A percentile compares a stretch with the other conserved stretches of the same genome.
These are phyloP conservation scores for Syzygium grande DNA, from an alignment of 345 rosid genomes.

Conservation along the genomic window DNA sequence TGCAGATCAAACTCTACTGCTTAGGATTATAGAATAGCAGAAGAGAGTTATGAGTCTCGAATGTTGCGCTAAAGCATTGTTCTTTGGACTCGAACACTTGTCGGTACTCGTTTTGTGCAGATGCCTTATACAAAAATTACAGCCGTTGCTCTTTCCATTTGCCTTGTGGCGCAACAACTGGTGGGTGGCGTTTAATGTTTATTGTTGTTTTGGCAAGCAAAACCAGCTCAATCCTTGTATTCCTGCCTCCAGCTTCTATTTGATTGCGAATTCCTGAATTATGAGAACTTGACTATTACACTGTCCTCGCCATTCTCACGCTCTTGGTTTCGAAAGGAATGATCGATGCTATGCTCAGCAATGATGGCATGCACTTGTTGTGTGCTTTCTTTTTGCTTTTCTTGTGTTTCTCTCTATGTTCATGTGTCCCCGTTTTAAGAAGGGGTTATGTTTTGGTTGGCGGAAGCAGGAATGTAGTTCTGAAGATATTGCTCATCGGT, in stretches of 20 bases:
- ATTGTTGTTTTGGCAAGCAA: not conserved
- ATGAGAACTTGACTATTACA: not conserved
- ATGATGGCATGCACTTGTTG: not conserved
- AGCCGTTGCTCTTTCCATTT: not conserved
- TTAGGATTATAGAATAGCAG: not conserved
- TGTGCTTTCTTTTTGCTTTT: not conserved
- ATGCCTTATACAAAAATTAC: not conserved
- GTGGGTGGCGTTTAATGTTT: not conserved
- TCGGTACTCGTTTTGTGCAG: not conserved
- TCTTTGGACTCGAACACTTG: not conserved
- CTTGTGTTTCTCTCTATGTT: not conserved
- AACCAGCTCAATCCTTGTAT: not conserved
- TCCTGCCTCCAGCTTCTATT: not conserved
- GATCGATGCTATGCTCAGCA: not conserved
- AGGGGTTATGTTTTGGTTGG: not conserved
- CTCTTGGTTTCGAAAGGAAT: not conserved
- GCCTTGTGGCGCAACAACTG: not conserved
- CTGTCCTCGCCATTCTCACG: not conserved
- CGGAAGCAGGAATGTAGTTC: not conserved
- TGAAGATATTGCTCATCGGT: not conserved
- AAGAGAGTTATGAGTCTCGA: not conserved
- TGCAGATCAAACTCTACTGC: not conserved
- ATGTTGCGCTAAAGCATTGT: not conserved
- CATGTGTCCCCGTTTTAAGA: not conserved
- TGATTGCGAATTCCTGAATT: not conserved